A percentile compares a stretch with the other conserved stretches of the same genome.
Evolutionary conservation across 169 alveolate genomes (phyloP).

Genomic region (Plasmodium knowlesi): DNA sequence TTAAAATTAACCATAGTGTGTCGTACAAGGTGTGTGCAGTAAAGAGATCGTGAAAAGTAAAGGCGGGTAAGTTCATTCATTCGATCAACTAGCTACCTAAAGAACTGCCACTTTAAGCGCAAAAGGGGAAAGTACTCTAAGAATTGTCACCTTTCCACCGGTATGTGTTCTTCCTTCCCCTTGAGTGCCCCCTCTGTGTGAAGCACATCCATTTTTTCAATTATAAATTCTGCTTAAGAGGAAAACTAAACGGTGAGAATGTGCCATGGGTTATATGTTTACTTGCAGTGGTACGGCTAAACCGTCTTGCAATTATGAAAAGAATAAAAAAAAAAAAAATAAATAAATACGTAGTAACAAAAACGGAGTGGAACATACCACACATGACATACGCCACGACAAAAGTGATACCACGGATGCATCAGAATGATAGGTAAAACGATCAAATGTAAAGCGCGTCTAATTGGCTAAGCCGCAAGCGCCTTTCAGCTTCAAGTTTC

Average conservation of each 20-base stretch:
- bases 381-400: neutral
- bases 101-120: neutral
- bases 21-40: neutral
- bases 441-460: conserved; percentile 19
- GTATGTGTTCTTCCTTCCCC: neutral
- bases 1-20: neutral
- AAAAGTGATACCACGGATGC: neutral
- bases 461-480: conserved; percentile 29
- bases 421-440: neutral
- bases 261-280: neutral
- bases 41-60: neutral
- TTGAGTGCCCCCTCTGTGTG: neutral
- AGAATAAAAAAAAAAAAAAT: neutral
- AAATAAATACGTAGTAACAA: neutral
- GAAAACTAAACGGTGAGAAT: neutral
- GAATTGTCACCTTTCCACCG: neutral
- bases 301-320: neutral
- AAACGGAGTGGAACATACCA: neutral
- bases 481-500: conserved; percentile 43
- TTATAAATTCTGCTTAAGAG: neutral
- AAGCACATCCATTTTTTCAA: neutral
- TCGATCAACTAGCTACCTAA: neutral
- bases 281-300: neutral
- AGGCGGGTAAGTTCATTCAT: neutral
- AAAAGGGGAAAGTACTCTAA: neutral